Base-by-base conservation (phyloP, 2,329 filamentous ascomycete species). In the Pseudogymnoascus sp. region DNA sequence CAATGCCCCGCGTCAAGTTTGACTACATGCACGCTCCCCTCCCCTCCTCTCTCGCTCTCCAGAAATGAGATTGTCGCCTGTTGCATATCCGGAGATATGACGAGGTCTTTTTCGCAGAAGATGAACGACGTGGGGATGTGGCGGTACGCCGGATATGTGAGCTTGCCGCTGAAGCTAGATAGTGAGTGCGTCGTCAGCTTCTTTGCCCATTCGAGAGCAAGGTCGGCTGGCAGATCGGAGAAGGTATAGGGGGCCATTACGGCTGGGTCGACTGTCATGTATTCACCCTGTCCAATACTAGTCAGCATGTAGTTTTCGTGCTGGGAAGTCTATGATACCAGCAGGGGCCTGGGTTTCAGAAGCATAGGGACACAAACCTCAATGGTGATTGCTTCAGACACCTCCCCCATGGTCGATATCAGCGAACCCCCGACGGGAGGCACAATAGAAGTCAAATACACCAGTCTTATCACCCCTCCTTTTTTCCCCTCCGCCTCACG, bases 401-500 rank as follows among this genome's bases (percentile, higher is more conserved):
- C 8, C n/a, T 15, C 13, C 9, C 41, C 41, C 41, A 52, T 28
- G 23, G n/a, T 30, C 23, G 41, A 52, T 52, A 52, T 21, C n/a
- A 15, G 41, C 8, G 62, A 65, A 5, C 8, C 60, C n/a, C 62
- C 61, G 3, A 59, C 59, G 4, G 62, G 62, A 8, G 68, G 55
- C 3, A 59, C 59, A 45, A 67, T 65, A 0, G 65, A 60, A 6
- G 39, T 41, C 8, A 59, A 56, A 26, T 61, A 68, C 3, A 67
- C 63, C 26, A 68, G n/a, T 33, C 64, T 63, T 33, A 59, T 58
- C 1, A 67, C 59, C 0, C 74, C 74, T 1, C 75, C 76, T 58
- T 68, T 71, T 61, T 72, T 69, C 0, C 73, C 74, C 12, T 66
- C 60, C 15, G 64, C 62, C 48, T 68, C 63, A 21, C 74, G 65